These are phyloP conservation scores for Lepidium aucheri DNA, from an alignment of 345 rosid genomes.

Conservation along the genomic window DNA sequence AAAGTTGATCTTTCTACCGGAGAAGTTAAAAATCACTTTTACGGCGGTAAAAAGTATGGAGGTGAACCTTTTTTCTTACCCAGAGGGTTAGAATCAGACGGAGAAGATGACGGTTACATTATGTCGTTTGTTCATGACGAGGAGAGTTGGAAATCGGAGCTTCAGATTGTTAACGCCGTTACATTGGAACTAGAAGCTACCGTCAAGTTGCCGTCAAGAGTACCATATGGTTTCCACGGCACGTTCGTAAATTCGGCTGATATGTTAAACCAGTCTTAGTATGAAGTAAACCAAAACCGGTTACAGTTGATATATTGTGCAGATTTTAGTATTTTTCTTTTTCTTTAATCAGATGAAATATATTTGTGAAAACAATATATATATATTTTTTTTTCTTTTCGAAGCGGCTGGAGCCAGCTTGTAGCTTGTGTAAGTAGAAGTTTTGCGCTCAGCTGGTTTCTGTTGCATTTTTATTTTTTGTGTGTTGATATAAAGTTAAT, in stretches of 20 bases:
- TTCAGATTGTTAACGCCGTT: conserved; percentile 65
- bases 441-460: conserved; percentile 33
- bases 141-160: conserved; percentile 69
- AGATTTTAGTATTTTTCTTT: not conserved
- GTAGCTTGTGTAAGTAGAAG: conserved; percentile 23
- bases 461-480: conserved; percentile 1
- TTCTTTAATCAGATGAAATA: not conserved
- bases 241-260: conserved; percentile 64
- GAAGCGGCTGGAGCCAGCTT: conserved; percentile 7
- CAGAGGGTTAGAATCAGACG: conserved; percentile 25
- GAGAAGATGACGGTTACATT: conserved; percentile 79
- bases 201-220: conserved; percentile 73
- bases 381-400: not conserved
- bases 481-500: not conserved
- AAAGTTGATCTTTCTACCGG: conserved; percentile 80
- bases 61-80: conserved; percentile 91
- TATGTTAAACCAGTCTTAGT: conserved; percentile 57
- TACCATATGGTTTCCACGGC: conserved; percentile 96
- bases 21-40: conserved; percentile 45
- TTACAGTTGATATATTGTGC: conserved; percentile 10
- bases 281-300: conserved; percentile 14
- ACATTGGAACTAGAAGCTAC: conserved; percentile 62
- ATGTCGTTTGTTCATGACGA: conserved; percentile 82
- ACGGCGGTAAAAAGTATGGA: conserved; percentile 63
- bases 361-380: not conserved